phyloP scores from a whole-genome alignment of 352 stramenopile species.

The Globisporangium nagaii region DNA sequence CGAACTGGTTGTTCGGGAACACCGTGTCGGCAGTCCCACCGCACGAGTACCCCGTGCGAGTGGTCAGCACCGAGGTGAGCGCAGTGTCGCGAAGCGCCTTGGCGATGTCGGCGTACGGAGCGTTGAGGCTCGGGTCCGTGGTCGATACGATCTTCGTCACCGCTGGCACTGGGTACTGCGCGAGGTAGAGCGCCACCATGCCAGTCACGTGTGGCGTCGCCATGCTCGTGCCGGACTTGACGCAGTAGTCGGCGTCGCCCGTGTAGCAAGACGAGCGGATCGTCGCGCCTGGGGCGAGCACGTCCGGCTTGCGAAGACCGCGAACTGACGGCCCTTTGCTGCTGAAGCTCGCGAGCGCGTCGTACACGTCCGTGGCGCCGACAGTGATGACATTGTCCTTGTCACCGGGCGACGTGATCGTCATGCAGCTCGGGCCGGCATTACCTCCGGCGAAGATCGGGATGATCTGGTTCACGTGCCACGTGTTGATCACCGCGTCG shows the following conservation, averaged over 20 bases:
- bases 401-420: slow-evolving; percentile 47
- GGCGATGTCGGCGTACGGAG: slow-evolving; percentile 6
- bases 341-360: slow-evolving; percentile 39
- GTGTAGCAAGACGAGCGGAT: slow-evolving; percentile 49
- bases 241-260: slow-evolving; percentile 38
- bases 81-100: background rate
- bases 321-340: slow-evolving; percentile 44
- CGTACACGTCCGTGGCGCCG: slow-evolving; percentile 42
- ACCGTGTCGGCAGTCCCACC: slow-evolving; percentile 27
- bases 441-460: slow-evolving; percentile 55
- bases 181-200: slow-evolving; percentile 48
- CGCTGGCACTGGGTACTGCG: slow-evolving; percentile 20
- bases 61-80: slow-evolving; percentile 7
- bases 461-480: slow-evolving; percentile 47
- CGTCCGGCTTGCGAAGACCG: slow-evolving; percentile 44
- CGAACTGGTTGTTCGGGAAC: slow-evolving; percentile 37
- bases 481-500: slow-evolving; percentile 34
- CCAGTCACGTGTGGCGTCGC: slow-evolving; percentile 55
- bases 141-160: slow-evolving; percentile 10
- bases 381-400: slow-evolving; percentile 55
- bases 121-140: slow-evolving; percentile 10
- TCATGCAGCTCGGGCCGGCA: slow-evolving; percentile 36
- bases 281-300: slow-evolving; percentile 36
- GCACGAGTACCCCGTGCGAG: slow-evolving; percentile 25
- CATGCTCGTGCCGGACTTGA: slow-evolving; percentile 66